Base-by-base conservation (phyloP, 2,329 filamentous ascomycete genomes). In the Pestalotiopsis fici region DNA sequence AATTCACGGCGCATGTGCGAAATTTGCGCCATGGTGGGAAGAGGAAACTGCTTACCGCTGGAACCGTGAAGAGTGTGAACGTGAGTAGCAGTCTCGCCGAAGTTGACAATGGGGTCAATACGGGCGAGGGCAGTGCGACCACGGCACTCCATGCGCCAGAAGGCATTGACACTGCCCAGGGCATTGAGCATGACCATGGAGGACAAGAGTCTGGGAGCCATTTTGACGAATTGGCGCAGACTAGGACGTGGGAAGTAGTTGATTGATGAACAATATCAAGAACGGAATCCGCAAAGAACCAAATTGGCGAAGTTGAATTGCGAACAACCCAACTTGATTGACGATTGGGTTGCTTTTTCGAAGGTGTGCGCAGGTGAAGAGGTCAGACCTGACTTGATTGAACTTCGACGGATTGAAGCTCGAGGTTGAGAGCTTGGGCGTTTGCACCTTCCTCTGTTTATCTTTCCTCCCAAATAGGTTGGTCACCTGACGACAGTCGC, bases 81-180 rank as follows among this genome's bases (percentile, higher is more conserved):
- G 79, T 97, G 94, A 68, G 83, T 77, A 11, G 90, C 87, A 39
- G 88, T 70, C 23, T 75, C 73, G 62, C 88, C 90, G 2, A 86
- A 86, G 67, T 88, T 85, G 66, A 96, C 85, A 66, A 97, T 84
- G 21, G 94, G 94, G 76, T 97, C 94, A 54, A 97, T 83, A 67
- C 93, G 88, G 62, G 89, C 91, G 67, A 93, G 78, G 69, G 90
- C 93, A 71, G 90, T 84, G 59, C 87, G 86, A 66, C 89, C 90
- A 72, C 88, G 91, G 80, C 94, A 97, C 74, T 93, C 91, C 87
- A 97, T 92, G 77, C 94, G 93, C 93, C 93, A 97, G 80, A 97
- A 97, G 68, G 92, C 94, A 72, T 86, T 76, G 59, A 83, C 85
- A 23, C 50, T 50, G 28, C 28, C 39, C 37, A 65, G 28, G 21